Evolutionary conservation across 192 early-diverging fungal species (phyloP).

Genomic region (Coemansia sp.): DNA sequence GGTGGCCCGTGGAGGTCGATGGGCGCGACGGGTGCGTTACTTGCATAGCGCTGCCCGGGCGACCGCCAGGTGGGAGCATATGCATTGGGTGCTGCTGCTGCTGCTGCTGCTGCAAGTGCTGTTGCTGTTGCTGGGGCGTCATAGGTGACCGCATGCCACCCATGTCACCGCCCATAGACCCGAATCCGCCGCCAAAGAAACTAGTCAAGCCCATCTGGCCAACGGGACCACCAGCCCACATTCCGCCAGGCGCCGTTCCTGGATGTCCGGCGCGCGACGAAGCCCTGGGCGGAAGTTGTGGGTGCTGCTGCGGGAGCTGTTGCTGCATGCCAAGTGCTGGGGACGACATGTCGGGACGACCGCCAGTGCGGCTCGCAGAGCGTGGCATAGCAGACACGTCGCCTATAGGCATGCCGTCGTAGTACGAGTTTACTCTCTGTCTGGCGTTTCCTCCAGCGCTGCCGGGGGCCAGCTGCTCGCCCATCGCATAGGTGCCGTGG

Average conservation of each 20-base stretch:
- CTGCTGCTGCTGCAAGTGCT: constrained; percentile 15
- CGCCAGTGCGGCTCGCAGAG: constrained; percentile 36
- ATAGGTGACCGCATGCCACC: constrained; percentile 27
- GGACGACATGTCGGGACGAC: constrained; percentile 30
- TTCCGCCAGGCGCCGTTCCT: constrained; percentile 12
- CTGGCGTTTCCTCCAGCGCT: constrained; percentile 18
- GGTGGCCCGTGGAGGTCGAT: constrained; percentile 41
- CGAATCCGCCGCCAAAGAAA: constrained; percentile 50
- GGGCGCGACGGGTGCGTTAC: constrained; percentile 32
- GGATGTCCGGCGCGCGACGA: constrained; percentile 36
- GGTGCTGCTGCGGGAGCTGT: constrained; percentile 15
- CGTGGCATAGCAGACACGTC: constrained; percentile 31
- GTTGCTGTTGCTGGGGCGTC: constrained; percentile 11
- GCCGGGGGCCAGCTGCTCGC: constrained; percentile 13
- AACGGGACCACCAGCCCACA: constrained; percentile 30
- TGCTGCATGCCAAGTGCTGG: constrained; percentile 7
- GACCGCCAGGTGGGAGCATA: constrained; percentile 16
- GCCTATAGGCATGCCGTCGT: constrained; percentile 30
- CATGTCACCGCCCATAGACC: constrained; percentile 37
- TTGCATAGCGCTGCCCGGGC: constrained; percentile 49
- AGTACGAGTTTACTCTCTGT: constrained; percentile 41
- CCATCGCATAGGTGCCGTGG: not conserved
- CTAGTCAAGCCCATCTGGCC: constrained; percentile 30
- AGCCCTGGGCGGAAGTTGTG: constrained; percentile 23
- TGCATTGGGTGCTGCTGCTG: constrained; percentile 25